Percentiles rank a stretch among this genome's conserved stretches.
Evolutionary conservation across 306 rosid species (phyloP).

Genomic region (Lathyrus sativus): DNA sequence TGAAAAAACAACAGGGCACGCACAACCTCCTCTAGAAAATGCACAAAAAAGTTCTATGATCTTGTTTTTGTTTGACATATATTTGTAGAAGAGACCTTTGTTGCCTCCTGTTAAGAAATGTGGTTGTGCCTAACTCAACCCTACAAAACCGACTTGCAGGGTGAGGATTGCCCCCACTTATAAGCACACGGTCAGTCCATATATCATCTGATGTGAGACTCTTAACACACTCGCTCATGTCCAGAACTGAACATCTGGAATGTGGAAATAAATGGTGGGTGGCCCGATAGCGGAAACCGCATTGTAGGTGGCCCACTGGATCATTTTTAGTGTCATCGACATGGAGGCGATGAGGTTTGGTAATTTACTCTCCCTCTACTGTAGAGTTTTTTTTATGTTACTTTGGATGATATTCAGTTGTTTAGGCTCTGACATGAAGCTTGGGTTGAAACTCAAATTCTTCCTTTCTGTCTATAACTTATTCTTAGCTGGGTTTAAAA

Average conservation of each 20-base stretch:
- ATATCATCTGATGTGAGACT: too few species aligned
- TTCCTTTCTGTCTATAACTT: not conserved
- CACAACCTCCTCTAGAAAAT: not conserved
- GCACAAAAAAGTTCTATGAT: not conserved
- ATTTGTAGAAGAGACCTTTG: too few species aligned
- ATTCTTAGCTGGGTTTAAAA: not conserved
- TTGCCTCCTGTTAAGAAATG: conserved; percentile 1
- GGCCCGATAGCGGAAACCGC: too few species aligned
- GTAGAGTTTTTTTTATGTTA: not conserved
- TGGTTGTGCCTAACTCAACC: too few species aligned
- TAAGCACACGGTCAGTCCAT: too few species aligned
- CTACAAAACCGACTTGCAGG: too few species aligned
- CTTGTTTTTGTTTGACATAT: not conserved
- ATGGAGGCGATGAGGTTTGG: not conserved
- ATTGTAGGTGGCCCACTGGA: too few species aligned
- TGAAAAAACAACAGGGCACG: not conserved
- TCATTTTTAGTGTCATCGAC: not conserved
- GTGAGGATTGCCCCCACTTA: too few species aligned
- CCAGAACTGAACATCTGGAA: too few species aligned
- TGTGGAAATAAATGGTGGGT: too few species aligned
- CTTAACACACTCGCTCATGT: too few species aligned
- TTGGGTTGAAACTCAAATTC: conserved; percentile 1
- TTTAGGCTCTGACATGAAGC: not conserved
- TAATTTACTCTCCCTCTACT: not conserved
- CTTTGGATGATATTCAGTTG: not conserved